Evolutionary conservation across 306 rosid genomes (phyloP).

Genomic region (Vachellia pachyceras): DNA sequence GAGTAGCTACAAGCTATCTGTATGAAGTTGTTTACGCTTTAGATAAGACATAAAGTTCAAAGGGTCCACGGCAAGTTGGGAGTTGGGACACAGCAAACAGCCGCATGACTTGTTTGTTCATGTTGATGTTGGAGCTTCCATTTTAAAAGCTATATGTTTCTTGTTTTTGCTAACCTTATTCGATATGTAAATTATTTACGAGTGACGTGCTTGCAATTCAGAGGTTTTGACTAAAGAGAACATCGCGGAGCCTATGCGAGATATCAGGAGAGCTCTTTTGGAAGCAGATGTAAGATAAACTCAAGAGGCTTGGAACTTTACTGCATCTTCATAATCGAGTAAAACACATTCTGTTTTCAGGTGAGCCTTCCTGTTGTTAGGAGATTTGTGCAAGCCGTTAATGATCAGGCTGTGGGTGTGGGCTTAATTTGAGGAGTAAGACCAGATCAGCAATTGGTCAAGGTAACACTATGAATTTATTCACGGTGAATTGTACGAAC

Average conservation of each 20-base stretch:
- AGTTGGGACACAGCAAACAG: neutral
- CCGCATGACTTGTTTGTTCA: conserved; percentile 1
- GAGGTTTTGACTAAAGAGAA: conserved; percentile 97
- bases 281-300: conserved; percentile 87
- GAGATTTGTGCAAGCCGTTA: conserved; percentile 92
- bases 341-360: conserved; percentile 55
- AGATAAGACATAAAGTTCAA: neutral
- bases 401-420: conserved; percentile 92
- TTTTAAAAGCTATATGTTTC: neutral
- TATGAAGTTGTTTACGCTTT: neutral
- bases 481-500: neutral
- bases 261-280: conserved; percentile 93
- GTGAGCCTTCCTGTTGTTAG: conserved; percentile 99
- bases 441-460: conserved; percentile 97
- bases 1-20: neutral
- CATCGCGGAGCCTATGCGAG: conserved; percentile 96
- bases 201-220: conserved; percentile 42
- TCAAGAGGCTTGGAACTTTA: conserved; percentile 28
- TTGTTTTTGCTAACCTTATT: neutral
- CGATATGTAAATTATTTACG: conserved; percentile 9
- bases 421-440: conserved; percentile 86
- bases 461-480: conserved; percentile 46
- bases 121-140: neutral
- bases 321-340: neutral
- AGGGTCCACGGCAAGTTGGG: neutral